A percentile compares a stretch with the other conserved stretches of the same genome.
These are phyloP conservation scores for Euryodendron excelsum DNA, from an alignment of 148 eudicot species.

Conservation along the genomic window DNA sequence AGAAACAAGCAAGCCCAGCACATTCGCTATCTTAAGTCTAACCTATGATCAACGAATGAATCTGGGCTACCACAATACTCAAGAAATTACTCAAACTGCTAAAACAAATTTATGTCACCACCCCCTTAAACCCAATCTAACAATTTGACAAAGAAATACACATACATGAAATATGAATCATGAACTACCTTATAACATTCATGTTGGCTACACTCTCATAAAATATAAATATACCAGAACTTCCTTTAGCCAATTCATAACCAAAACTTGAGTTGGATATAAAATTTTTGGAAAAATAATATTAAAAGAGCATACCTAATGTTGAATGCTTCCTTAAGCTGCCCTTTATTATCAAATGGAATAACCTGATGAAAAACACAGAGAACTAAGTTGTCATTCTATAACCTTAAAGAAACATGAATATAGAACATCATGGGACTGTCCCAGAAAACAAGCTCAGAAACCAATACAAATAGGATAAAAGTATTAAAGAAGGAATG, in stretches of 20 bases:
- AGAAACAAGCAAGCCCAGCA: background rate
- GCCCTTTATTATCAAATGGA: slow-evolving; percentile 93
- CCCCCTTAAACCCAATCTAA: background rate
- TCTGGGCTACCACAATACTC: background rate
- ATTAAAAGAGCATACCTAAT: slow-evolving; percentile 54
- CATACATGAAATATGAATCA: background rate
- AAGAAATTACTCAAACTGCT: background rate
- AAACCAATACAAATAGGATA: slow-evolving; percentile 1
- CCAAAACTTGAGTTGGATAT: background rate
- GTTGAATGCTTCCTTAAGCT: slow-evolving; percentile 95
- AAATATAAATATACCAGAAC: background rate
- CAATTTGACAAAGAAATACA: background rate
- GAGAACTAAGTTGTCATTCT: background rate
- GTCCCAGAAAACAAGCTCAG: slow-evolving; percentile 12
- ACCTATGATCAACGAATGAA: background rate
- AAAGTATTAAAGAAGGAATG: background rate
- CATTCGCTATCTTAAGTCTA: background rate
- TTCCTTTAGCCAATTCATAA: background rate
- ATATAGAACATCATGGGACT: background rate
- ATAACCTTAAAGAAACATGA: background rate
- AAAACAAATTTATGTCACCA: background rate
- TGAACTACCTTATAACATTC: background rate
- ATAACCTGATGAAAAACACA: slow-evolving; percentile 56
- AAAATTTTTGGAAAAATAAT: background rate
- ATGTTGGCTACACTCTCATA: background rate